Evolutionary conservation across 805 yeast genomes (phyloP).

Genomic region (Candida chauliodis): DNA sequence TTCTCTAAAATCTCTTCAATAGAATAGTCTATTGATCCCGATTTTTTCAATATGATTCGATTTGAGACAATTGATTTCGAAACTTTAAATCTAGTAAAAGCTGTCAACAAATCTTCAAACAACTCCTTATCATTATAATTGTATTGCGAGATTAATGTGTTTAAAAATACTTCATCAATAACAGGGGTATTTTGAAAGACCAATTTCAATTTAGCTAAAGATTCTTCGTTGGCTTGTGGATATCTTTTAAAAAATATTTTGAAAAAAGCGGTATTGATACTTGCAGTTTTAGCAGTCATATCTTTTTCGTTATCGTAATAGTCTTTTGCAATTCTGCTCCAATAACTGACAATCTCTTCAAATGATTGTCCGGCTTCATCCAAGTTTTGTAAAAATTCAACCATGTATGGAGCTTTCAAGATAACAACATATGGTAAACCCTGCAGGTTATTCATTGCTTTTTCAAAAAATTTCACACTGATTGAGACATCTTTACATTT

Average conservation of each 20-base stretch:
- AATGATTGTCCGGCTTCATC: constrained; percentile 56
- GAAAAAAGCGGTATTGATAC: constrained; percentile 66
- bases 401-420: constrained; percentile 71
- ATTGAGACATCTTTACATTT: constrained; percentile 68
- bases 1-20: constrained; percentile 48
- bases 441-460: constrained; percentile 52
- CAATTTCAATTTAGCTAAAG: constrained; percentile 52
- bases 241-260: constrained; percentile 61
- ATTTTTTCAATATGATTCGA: constrained; percentile 68
- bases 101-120: constrained; percentile 58
- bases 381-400: constrained; percentile 58
- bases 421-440: constrained; percentile 71
- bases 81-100: constrained; percentile 55
- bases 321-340: constrained; percentile 46
- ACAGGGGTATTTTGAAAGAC: constrained; percentile 54
- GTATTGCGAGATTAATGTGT: constrained; percentile 65
- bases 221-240: constrained; percentile 49
- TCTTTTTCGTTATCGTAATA: constrained; percentile 45
- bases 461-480: constrained; percentile 71
- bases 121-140: constrained; percentile 67
- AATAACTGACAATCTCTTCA: constrained; percentile 54
- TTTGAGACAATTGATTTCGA: constrained; percentile 65
- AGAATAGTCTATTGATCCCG: constrained; percentile 58
- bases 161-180: constrained; percentile 79
- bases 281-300: constrained; percentile 67